Evolutionary conservation across 768 basidiomycete genomes (phyloP), one percentile per base, ranked within the genome.

Genomic region (Lactarius tabidus): DNA sequence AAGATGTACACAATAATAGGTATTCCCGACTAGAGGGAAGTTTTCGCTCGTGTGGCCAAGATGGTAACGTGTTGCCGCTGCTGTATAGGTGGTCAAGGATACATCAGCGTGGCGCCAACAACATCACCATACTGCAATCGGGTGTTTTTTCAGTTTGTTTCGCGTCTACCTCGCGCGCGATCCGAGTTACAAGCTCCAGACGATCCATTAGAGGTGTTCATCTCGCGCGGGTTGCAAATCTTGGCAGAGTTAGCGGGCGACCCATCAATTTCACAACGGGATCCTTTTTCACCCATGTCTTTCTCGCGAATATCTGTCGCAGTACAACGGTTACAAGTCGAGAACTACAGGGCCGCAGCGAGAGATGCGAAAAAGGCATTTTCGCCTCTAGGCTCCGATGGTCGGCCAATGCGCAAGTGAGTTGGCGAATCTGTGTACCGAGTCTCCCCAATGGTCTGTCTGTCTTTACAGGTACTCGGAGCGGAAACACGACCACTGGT

Each of bases 111-210:
- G 31, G 28, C 71, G 12, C 70, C 70, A 15, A 64, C 67, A 20
- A 71, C 63, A 8, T 64, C 70, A 18, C 64, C 71, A 0, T 65
- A 71, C 29, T 64, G 66, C 61, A 68, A 71, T n/a, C 57, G 70
- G 17, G 70, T 71, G 3, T 71, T 67, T 36, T 51, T 60, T 6
- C 63, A 71, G 23, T 71, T 71, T 26, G 33, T 71, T 28, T 59
- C 67, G 26, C 70, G 70, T 18, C 60, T 70, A n/a, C 70, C 70
- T 0, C 6, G 17, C 18, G 41, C 55, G 12, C 52, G 63, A 39
- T 65, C 66, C n/a, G 48, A 51, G 10, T 18, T 67, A 29, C 63
- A 28, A 45, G 43, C 63, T 26, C 66, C 63, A 51, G 23, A 10
- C 26, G 63, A 54, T 0, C 43, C 66, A 4, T 18, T 67, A n/a